These are phyloP conservation scores for Scytalidium sp. DNA, from an alignment of 2,329 filamentous ascomycete species.

Conservation along the genomic window DNA sequence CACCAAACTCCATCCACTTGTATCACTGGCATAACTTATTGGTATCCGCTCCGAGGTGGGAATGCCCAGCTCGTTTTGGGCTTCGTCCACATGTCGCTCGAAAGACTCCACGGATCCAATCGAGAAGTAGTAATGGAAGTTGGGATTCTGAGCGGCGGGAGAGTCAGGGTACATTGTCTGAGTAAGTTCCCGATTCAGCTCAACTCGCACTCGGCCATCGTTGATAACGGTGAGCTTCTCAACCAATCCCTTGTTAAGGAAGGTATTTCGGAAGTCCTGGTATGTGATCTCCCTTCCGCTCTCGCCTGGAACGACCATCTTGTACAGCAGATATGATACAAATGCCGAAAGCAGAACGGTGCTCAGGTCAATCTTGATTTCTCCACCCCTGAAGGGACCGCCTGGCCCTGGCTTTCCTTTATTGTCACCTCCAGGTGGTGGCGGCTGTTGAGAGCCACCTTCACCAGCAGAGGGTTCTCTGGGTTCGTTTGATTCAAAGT, in stretches of 20 bases:
- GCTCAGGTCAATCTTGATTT: constrained; percentile 25
- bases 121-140: constrained; percentile 87
- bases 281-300: constrained; percentile 83
- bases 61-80: constrained; percentile 83
- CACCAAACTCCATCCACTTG: constrained; percentile 67
- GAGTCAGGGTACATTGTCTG: constrained; percentile 74
- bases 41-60: constrained; percentile 87
- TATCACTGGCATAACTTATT: constrained; percentile 79
- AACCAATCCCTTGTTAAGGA: constrained; percentile 93
- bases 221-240: constrained; percentile 86
- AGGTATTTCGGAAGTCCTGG: constrained; percentile 93
- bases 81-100: constrained; percentile 82
- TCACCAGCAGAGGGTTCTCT: constrained; percentile 12
- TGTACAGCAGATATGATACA: constrained; percentile 60
- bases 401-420: constrained; percentile 29
- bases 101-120: constrained; percentile 95
- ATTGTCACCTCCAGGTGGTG: constrained; percentile 29
- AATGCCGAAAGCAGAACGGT: constrained; percentile 47
- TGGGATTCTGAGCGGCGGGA: constrained; percentile 56
- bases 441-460: constrained; percentile 6
- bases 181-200: constrained; percentile 73
- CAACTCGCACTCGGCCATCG: constrained; percentile 73
- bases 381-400: constrained; percentile 15
- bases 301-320: constrained; percentile 64
- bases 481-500: constrained; percentile 19